Evolutionary conservation across 2,329 filamentous ascomycete species (phyloP).

Genomic region (Ilyonectria robusta): DNA sequence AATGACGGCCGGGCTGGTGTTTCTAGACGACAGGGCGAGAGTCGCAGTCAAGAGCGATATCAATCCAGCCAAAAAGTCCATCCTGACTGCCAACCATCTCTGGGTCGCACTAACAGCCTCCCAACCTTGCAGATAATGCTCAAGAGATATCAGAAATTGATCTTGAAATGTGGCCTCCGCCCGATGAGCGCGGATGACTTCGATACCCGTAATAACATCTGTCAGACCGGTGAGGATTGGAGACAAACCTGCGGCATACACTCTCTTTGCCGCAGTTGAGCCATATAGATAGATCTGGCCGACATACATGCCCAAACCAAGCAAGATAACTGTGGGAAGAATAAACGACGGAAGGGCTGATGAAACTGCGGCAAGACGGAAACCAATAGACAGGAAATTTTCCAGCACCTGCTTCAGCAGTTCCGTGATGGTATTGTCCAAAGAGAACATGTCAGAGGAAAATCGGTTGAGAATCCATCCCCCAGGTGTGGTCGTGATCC

Average conservation of each 20-base stretch:
- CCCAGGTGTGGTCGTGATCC: conserved; percentile 18
- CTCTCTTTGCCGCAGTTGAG: conserved; percentile 19
- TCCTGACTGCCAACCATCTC: conserved; percentile 23
- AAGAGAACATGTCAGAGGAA: conserved; percentile 21
- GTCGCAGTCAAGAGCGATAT: conserved; percentile 17
- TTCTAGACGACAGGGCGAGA: background rate
- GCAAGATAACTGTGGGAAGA: conserved; percentile 2
- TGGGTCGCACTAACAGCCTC: conserved; percentile 17
- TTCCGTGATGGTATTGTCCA: conserved; percentile 17
- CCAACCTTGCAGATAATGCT: conserved; percentile 19
- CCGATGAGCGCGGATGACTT: conserved; percentile 14
- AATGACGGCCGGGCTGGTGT: conserved; percentile 4
- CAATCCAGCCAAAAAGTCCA: conserved; percentile 21
- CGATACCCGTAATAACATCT: conserved; percentile 13
- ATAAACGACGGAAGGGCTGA: conserved; percentile 13
- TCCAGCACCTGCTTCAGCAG: conserved; percentile 23
- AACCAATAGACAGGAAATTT: conserved; percentile 13
- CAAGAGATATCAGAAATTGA: conserved; percentile 5
- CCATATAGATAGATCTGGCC: conserved; percentile 20
- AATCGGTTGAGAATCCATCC: conserved; percentile 18
- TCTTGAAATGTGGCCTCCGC: background rate
- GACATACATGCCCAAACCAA: background rate
- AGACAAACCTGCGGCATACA: conserved; percentile 18
- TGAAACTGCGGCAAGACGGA: conserved; percentile 18
- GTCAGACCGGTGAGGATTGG: conserved; percentile 1